Percentiles rank a stretch among this genome's conserved stretches.
Conservation (phyloP, 2,329 filamentous ascomycete species). For the Colletotrichum sp. region DNA sequence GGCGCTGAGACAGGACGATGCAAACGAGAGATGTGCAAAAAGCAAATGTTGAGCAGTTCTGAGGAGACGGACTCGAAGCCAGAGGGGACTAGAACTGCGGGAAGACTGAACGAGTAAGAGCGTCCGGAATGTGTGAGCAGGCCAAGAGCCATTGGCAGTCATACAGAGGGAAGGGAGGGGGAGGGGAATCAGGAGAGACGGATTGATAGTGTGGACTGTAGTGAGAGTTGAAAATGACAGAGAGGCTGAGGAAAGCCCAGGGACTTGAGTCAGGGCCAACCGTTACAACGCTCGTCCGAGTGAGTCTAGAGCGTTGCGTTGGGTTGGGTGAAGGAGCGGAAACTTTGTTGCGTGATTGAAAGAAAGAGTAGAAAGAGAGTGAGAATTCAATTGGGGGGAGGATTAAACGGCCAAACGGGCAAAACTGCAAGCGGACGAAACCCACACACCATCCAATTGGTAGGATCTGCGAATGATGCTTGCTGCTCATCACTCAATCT, state of each 20-base stretch:
- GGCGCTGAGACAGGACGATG: slow-evolving; percentile 21
- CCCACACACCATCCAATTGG: background rate
- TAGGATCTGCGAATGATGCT: background rate
- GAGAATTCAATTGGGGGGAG: background rate
- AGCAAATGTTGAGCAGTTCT: slow-evolving; percentile 4
- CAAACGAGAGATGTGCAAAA: slow-evolving; percentile 20
- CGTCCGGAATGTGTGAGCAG: slow-evolving; percentile 7
- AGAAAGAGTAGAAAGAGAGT: background rate
- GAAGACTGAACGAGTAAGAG: slow-evolving; percentile 10
- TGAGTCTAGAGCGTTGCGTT: background rate
- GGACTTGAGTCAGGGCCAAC: background rate
- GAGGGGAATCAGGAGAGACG: background rate
- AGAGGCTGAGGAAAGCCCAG: background rate
- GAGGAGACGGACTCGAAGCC: slow-evolving; percentile 8
- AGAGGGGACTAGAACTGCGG: slow-evolving; percentile 10
- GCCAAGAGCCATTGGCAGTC: background rate
- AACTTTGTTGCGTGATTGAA: background rate
- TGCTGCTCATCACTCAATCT: slow-evolving; percentile 9
- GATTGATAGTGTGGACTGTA: background rate
- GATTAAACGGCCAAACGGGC: background rate
- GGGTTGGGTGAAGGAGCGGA: background rate
- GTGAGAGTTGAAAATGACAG: background rate
- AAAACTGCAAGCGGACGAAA: background rate
- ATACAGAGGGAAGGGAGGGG: background rate
- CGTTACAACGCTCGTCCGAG: background rate